Base-by-base conservation (phyloP, 2,329 filamentous ascomycete species). In the Aspergillus sp. region DNA sequence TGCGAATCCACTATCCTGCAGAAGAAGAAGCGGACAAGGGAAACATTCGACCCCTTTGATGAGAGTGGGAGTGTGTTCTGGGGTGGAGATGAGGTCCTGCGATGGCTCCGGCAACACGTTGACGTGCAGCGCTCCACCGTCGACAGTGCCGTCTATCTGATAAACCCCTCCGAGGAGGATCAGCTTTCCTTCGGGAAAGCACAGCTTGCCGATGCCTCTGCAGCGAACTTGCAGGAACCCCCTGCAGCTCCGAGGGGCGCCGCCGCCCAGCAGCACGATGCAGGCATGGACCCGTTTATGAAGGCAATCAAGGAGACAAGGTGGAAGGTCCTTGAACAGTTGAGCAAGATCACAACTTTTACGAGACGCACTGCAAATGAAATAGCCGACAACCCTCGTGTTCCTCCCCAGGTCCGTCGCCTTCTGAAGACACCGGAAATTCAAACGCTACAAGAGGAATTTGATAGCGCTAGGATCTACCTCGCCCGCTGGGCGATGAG, bases 401-500 rank as follows among this genome's bases (percentile, higher is more conserved):
- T 99, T 41, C 96, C 96, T 6, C 92, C 92, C 0, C 93, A 97
- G 73, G 85, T 99, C 33, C 84, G 89, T 68, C 85, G 91, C 51
- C 74, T 99, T 66, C 85, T 99, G 73, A 88, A 86, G 70, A 97
- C 96, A 64, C 93, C 93, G 0, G 93, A 99, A 69, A 92, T 99
- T 0, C 93, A 97, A 77, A 97, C 90, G 0, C 75, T 99, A 21
- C 93, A 97, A 70, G 93, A 98, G 59, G 96, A 99, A 71, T 99
- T 97, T 67, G 96, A 99, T 78, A 96, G 92, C 68, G 95, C 96
- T 4, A 85, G 95, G 63, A 83, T 99, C 59, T 99, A 99, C 70
- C 82, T 99, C 40, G 95, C 95, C 21, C 84, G 95, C 62, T 99
- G 95, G 95, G 95, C 95, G 2, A 98, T 99, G 95, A 92, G 92